These are phyloP conservation scores for Pulveroboletus sp. DNA, from an alignment of 768 basidiomycete genomes.

Conservation along the genomic window DNA sequence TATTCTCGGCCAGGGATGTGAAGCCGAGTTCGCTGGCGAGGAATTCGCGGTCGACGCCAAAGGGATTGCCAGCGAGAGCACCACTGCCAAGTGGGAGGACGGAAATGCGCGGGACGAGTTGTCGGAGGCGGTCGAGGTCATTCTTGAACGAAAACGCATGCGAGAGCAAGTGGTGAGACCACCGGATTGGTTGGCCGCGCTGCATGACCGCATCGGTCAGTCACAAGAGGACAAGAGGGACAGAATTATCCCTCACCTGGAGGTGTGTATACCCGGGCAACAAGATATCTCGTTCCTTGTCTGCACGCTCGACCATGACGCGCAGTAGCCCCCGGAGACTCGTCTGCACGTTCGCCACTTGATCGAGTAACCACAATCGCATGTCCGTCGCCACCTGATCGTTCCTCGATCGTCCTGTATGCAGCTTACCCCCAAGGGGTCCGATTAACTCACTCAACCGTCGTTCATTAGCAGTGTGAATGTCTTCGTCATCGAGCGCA, in stretches of 20 bases:
- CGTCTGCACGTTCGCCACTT: conserved; percentile 61
- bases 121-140: conserved; percentile 80
- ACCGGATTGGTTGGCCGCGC: conserved; percentile 97
- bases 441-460: conserved; percentile 92
- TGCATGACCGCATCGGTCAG: conserved; percentile 29
- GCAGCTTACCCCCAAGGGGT: conserved; percentile 88
- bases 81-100: conserved; percentile 92
- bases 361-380: conserved; percentile 89
- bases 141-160: conserved; percentile 91
- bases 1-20: conserved; percentile 85
- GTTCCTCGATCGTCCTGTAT: conserved; percentile 95
- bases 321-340: conserved; percentile 73
- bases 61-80: conserved; percentile 95
- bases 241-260: conserved; percentile 50
- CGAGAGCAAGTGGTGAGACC: conserved; percentile 95
- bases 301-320: conserved; percentile 89
- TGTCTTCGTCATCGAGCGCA: conserved; percentile 92
- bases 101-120: conserved; percentile 85
- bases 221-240: too few species aligned
- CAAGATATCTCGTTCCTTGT: conserved; percentile 85
- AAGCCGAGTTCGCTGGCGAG: conserved; percentile 90
- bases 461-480: conserved; percentile 97
- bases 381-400: conserved; percentile 99
- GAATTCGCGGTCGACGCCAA: conserved; percentile 89
- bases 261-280: conserved; percentile 98